A percentile compares a stretch with the other conserved stretches of the same genome.
Conservation (phyloP, 192 early-diverging fungal genomes). For the Gamsiella multidivaricata region DNA sequence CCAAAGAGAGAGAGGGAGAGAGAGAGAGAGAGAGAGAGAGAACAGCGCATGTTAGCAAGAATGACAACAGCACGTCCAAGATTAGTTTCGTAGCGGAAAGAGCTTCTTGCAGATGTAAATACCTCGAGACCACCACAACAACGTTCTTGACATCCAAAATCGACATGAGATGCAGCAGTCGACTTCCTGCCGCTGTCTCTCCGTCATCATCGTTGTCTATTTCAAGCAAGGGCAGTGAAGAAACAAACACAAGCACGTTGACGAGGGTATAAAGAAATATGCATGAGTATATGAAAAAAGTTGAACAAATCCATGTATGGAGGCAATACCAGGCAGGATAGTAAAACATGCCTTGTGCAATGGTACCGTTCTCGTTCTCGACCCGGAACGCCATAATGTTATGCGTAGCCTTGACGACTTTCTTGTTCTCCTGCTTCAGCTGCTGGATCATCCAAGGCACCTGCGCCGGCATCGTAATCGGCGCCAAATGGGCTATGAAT, state of each 20-base stretch:
- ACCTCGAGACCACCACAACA: conserved; percentile 79
- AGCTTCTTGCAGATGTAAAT: no score
- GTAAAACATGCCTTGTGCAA: conserved; percentile 61
- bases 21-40: background rate
- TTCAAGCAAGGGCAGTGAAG: background rate
- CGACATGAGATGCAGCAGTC: conserved; percentile 86
- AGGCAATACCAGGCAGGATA: background rate
- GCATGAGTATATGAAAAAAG: no score
- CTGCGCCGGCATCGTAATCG: conserved; percentile 61
- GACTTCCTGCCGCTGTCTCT: conserved; percentile 89
- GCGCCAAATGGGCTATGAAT: conserved; percentile 86
- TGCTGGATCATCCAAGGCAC: conserved; percentile 64
- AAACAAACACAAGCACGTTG: background rate
- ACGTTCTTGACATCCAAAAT: conserved; percentile 76
- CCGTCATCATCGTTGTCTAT: conserved; percentile 93
- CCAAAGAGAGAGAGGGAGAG: background rate
- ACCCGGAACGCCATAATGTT: conserved; percentile 93
- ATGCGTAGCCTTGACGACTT: conserved; percentile 88
- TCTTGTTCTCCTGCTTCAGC: conserved; percentile 72
- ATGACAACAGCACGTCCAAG: no score
- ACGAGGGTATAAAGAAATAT: no score
- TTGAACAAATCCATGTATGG: background rate
- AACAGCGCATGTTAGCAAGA: no score
- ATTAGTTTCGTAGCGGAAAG: no score
- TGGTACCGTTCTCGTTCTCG: conserved; percentile 58